Base-by-base conservation (phyloP, 2,329 filamentous ascomycete species). In the Neodidymelliopsis sp. region DNA sequence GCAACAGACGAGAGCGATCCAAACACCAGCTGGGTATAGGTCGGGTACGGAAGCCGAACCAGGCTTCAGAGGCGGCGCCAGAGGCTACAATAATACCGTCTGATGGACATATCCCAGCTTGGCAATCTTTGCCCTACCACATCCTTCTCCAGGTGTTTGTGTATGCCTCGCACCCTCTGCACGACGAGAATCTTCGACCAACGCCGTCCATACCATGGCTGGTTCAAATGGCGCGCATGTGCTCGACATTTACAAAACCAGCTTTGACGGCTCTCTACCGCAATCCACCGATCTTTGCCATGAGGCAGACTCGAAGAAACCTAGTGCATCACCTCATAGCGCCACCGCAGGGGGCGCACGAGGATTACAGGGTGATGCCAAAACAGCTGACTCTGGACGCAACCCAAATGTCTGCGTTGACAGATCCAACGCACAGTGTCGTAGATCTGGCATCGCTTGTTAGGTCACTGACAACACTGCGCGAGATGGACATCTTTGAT, bases 231-330 rank as follows among this genome's bases (percentile, higher is more conserved):
- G 84, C 88, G 25, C 77, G 80, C 2, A 74, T 84, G 12, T 92
- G 59, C 62, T 82, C 78, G 39, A 70, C 79, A 2, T 90, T 92
- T 48, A 75, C 82, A 0, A 89, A 91, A 60, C 87, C 90, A 4
- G 89, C 89, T 2, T 72, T 94, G 39, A 85, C 85, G 4, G 86
- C 84, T 1, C 77, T 95, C 4, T 94, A 94, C 67, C 78, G 81
- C 35, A 83, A 79, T 4, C 89, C 89, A 7, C 85, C 85, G 1
- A 75, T 94, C 33, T 78, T 81, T 49, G 78, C 80, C 1, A 72
- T 77, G 25, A 70, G 73, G 24, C 79, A 81, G 53, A 75, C 76
- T 10, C 77, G 65, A 10, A 66, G 54, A 34, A 70, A 74, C 28
- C 68, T 84, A 15, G 63, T 81, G 12, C 65, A 77, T 19, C 74